A percentile compares a stretch with the other conserved stretches of the same genome.
Evolutionary conservation across 805 yeast species (phyloP).

Genomic region (Saccharomycopsis microspora): DNA sequence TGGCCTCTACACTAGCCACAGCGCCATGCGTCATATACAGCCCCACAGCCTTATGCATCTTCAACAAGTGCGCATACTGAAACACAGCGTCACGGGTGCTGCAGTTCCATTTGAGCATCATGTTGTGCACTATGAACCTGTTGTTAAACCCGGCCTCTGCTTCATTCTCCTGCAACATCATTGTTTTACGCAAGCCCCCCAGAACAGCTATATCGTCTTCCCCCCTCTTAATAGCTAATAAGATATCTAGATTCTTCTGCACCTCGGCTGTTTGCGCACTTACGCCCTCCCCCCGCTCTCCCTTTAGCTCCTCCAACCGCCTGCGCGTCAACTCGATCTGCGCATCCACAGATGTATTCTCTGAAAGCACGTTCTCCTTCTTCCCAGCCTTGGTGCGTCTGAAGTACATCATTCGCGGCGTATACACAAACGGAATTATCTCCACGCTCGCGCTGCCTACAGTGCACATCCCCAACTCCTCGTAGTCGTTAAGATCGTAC

Average conservation of each 20-base stretch:
- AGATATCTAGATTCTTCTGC: conserved; percentile 3
- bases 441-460: conserved; percentile 31
- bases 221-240: conserved; percentile 1
- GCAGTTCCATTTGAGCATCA: conserved; percentile 74
- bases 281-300: not conserved
- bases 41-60: conserved; percentile 30
- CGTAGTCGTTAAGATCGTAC: conserved; percentile 53
- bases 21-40: conserved; percentile 38
- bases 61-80: conserved; percentile 43
- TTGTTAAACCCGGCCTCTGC: conserved; percentile 37
- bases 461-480: conserved; percentile 40
- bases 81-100: conserved; percentile 49
- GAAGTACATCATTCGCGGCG: conserved; percentile 61
- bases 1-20: conserved; percentile 27
- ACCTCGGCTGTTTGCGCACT: conserved; percentile 6
- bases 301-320: conserved; percentile 16
- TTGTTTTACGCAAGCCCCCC: not conserved
- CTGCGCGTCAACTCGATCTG: conserved; percentile 18
- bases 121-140: conserved; percentile 59
- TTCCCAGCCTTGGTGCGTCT: conserved; percentile 47
- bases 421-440: conserved; percentile 49
- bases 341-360: conserved; percentile 13
- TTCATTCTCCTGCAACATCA: conserved; percentile 4
- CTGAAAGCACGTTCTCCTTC: conserved; percentile 10
- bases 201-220: not conserved